These are phyloP conservation scores for Coemansia sp. DNA, from an alignment of 192 early-diverging fungal genomes.

Conservation along the genomic window DNA sequence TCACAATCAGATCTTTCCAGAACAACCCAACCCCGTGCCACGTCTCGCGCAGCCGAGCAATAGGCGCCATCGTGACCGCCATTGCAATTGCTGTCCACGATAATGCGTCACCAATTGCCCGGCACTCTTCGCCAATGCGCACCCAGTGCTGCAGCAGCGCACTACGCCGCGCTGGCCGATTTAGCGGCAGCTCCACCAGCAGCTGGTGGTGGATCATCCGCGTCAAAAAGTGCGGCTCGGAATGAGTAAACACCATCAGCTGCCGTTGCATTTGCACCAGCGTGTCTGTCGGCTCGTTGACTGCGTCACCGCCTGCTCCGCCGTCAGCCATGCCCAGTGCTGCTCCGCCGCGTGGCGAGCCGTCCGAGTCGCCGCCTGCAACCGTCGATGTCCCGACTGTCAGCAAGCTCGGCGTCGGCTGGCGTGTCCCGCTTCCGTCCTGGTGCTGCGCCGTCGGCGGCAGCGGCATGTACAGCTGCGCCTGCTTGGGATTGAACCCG, in stretches of 20 bases:
- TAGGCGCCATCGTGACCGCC: slow-evolving; percentile 64
- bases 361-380: slow-evolving; percentile 2
- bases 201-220: slow-evolving; percentile 68
- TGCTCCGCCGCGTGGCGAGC: not conserved
- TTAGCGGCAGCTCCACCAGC: slow-evolving; percentile 59
- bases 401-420: slow-evolving; percentile 28
- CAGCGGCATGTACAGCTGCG: slow-evolving; percentile 39
- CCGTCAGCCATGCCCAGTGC: not conserved
- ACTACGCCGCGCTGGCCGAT: slow-evolving; percentile 50
- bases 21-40: slow-evolving; percentile 63
- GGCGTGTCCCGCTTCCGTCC: not conserved
- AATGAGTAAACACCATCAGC: slow-evolving; percentile 56
- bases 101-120: slow-evolving; percentile 61
- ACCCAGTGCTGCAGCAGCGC: slow-evolving; percentile 71
- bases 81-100: slow-evolving; percentile 68
- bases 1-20: slow-evolving; percentile 54
- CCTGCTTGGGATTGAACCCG: slow-evolving; percentile 35
- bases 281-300: slow-evolving; percentile 4
- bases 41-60: slow-evolving; percentile 66
- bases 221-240: slow-evolving; percentile 72
- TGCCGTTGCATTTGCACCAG: slow-evolving; percentile 39
- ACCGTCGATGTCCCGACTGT: slow-evolving; percentile 16
- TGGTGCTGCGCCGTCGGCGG: not conserved
- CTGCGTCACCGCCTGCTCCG: slow-evolving; percentile 2
- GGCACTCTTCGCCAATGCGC: slow-evolving; percentile 58